Base-by-base conservation (phyloP, 108 stramenopile genomes). In the Cyclotella choctawhatcheeana region DNA sequence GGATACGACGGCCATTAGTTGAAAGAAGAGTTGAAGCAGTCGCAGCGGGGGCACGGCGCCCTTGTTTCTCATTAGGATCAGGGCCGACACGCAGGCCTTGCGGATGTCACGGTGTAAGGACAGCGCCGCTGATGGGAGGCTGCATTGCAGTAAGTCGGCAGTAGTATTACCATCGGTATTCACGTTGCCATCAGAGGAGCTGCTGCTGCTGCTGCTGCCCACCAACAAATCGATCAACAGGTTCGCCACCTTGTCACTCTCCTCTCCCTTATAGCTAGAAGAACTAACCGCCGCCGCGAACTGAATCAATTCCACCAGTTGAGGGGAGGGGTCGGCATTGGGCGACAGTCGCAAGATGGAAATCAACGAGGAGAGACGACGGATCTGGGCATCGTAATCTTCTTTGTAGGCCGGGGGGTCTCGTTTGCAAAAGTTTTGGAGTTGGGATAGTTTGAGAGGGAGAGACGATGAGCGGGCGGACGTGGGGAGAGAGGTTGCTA, bases 361-460 rank as follows among this genome's bases (percentile, higher is more conserved):
- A 30, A 88, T 81, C 66, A 93, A 82, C 17, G 89, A 86, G 45
- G 86, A 69, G 30, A 96, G 77, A 26, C 93, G 88, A 14, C 87
- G 93, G 51, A 86, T 76, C 79, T 95, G 98, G 35, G 91, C 89
- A 56, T 89, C 82, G 80, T 98, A 99, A 75, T 99, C 99, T 34
- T 97, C 97, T 30, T 74, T 61, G 87, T 99, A 98, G 30, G 93
- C 94, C 20, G 51, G 65, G 17, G 97, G 96, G 60, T 98, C 97
- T 13, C 97, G 88, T 76, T 99, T 99, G 60, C 97, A 88, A n/a
- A 98, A 71, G 74, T 98, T 98, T 84, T 99, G 98, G 12, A 98
- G 84, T 60, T 94, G 93, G 5, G 94, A 79, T 8, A 97, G 84
- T 73, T 93, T 92, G 24, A 95, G 70, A 0, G 94, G 92, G 17